phyloP scores from a whole-genome alignment of 306 rosid genomes.

The Acacia crassicarpa region DNA sequence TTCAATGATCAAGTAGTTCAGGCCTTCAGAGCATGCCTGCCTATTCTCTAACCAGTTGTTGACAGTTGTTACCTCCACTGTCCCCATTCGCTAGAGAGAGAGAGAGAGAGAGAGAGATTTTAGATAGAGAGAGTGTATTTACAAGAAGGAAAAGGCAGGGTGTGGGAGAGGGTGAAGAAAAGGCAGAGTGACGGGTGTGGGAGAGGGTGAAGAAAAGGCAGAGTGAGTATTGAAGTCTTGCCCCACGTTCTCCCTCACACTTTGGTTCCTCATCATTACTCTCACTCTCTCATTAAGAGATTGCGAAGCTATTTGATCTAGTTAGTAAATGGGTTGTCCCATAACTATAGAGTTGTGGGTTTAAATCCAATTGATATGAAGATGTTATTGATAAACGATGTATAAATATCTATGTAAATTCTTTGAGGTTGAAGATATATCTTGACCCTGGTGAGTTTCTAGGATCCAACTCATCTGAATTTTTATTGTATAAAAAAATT shows the following conservation, averaged over 20 bases:
- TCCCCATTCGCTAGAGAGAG: neutral
- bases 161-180: neutral
- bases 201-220: neutral
- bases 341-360: fast-evolving
- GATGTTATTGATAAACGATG: no score
- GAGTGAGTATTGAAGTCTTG: conserved; percentile 28
- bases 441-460: fast-evolving
- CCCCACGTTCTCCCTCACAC: conserved; percentile 49
- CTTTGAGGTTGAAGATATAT: fast-evolving
- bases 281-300: neutral
- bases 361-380: no score
- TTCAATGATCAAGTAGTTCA: neutral
- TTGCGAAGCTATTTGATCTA: neutral
- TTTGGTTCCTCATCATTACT: conserved; percentile 55
- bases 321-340: no score
- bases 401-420: no score
- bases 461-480: no score
- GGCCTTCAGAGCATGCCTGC: neutral
- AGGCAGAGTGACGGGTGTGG: neutral
- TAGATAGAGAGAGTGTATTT: neutral
- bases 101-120: neutral
- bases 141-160: conserved; percentile 30
- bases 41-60: neutral
- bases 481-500: no score
- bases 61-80: neutral